phyloP scores from a whole-genome alignment of 768 basidiomycete genomes.

The Nidularia sp. region DNA sequence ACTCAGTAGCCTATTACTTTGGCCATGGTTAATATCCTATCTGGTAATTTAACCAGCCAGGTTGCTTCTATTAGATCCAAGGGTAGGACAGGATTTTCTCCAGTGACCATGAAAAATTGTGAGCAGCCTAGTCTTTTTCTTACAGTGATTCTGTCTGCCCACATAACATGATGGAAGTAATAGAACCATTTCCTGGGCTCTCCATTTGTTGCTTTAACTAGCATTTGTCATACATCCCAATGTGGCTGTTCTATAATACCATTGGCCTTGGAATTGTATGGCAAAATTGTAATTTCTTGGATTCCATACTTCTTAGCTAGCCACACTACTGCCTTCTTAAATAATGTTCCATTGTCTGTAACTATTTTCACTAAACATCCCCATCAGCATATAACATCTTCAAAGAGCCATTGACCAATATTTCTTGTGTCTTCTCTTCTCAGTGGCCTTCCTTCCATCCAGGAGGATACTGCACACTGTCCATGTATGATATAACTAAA shows the following conservation, averaged over 20 bases:
- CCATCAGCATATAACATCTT: constrained; percentile 31
- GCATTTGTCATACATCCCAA: constrained; percentile 23
- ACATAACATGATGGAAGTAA: constrained; percentile 19
- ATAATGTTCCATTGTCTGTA: constrained; percentile 31
- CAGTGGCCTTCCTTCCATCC: constrained; percentile 15
- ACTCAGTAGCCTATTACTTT: constrained; percentile 16
- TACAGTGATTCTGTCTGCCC: constrained; percentile 30
- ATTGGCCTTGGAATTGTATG: constrained; percentile 18
- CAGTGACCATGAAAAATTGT: constrained; percentile 24
- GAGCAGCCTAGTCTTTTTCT: constrained; percentile 22
- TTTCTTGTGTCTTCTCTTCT: constrained; percentile 11
- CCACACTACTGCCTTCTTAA: constrained; percentile 11
- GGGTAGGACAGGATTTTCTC: constrained; percentile 24
- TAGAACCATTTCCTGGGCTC: constrained; percentile 25
- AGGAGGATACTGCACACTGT: constrained; percentile 9
- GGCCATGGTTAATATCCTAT: constrained; percentile 11
- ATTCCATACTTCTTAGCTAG: constrained; percentile 16
- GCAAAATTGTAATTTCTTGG: constrained; percentile 15
- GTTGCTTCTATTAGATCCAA: constrained; percentile 26
- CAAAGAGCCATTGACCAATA: constrained; percentile 16
- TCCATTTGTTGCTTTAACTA: constrained; percentile 27
- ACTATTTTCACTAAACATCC: constrained; percentile 31
- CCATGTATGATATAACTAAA: constrained; percentile 19
- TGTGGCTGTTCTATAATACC: constrained; percentile 13
- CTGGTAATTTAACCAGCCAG: constrained; percentile 17